These are phyloP conservation scores for Streptanthus diversifolius DNA, from an alignment of 345 rosid species.

Conservation along the genomic window DNA sequence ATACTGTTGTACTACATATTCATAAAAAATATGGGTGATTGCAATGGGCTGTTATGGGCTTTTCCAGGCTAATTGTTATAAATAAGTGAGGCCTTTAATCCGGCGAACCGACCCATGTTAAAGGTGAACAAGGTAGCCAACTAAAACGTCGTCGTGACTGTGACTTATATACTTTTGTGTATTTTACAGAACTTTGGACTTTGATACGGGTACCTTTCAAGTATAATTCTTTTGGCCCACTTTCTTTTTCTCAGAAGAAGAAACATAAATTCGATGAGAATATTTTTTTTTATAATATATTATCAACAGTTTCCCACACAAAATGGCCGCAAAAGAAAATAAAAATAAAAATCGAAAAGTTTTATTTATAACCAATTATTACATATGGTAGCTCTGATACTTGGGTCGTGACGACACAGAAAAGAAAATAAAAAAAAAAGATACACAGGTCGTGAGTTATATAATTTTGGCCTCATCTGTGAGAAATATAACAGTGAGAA, in stretches of 20 bases:
- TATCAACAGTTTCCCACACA: constrained; percentile 10
- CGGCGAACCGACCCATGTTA: not conserved
- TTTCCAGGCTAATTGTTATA: not conserved
- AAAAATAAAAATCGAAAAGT: not conserved
- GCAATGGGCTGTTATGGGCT: not conserved
- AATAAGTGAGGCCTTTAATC: constrained; percentile 4
- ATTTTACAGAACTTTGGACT: constrained; percentile 6
- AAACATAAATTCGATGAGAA: constrained; percentile 22
- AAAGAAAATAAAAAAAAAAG: not conserved
- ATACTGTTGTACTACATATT: too few relatives aligned
- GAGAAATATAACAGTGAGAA: constrained; percentile 20
- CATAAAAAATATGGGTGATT: too few relatives aligned
- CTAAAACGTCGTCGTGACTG: not conserved
- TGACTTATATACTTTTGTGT: not conserved
- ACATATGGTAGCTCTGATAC: constrained; percentile 30
- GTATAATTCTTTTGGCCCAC: constrained; percentile 27
- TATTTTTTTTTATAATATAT: not conserved
- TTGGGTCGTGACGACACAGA: constrained; percentile 31
- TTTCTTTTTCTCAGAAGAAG: constrained; percentile 20
- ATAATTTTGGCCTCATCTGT: constrained; percentile 27
- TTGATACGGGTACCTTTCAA: not conserved
- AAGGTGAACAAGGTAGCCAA: not conserved
- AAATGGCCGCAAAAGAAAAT: not conserved
- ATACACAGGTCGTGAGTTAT: constrained; percentile 21
- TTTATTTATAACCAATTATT: constrained; percentile 26